A percentile compares a stretch with the other conserved stretches of the same genome.
These are phyloP conservation scores for Psilocybe tampanensis DNA, from an alignment of 768 basidiomycete species.

Conservation along the genomic window DNA sequence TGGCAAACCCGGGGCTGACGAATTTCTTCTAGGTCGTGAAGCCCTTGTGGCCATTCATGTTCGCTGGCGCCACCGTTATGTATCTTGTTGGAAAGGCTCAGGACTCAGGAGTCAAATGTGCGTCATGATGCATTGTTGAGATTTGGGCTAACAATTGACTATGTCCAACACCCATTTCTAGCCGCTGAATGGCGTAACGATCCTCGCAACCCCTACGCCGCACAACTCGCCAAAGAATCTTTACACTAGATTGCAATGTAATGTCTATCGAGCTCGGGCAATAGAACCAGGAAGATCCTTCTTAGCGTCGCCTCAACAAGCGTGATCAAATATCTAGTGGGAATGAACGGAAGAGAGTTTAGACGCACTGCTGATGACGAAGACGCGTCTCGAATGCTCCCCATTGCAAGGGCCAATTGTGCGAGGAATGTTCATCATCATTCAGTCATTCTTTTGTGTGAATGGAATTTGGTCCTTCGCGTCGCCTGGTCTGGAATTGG, in stretches of 20 bases:
- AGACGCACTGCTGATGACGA: too few species aligned
- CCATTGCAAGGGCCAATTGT: too few species aligned
- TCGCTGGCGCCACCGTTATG: conserved; percentile 62
- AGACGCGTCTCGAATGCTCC: too few species aligned
- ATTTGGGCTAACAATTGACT: background rate
- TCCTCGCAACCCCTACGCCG: conserved; percentile 82
- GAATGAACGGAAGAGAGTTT: too few species aligned
- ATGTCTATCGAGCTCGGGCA: conserved; percentile 9
- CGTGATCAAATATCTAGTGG: background rate
- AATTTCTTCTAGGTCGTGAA: conserved; percentile 55
- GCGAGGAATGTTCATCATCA: too few species aligned
- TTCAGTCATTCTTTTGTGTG: too few species aligned
- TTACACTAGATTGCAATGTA: conserved; percentile 38
- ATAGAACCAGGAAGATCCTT: conserved; percentile 15
- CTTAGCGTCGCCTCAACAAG: background rate
- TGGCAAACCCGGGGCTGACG: background rate
- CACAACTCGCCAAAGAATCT: conserved; percentile 69
- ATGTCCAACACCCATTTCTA: conserved; percentile 8
- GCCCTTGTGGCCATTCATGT: conserved; percentile 83
- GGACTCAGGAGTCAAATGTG: conserved; percentile 71
- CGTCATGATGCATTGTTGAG: conserved; percentile 31
- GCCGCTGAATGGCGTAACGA: conserved; percentile 73
- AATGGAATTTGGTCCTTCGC: too few species aligned
- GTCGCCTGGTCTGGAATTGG: too few species aligned
- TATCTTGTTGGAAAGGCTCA: conserved; percentile 71